A percentile compares a stretch with the other conserved stretches of the same genome.
Evolutionary conservation across 371 early-diverging fungal species (phyloP).

Genomic region (Syncephalis plumigaleata): DNA sequence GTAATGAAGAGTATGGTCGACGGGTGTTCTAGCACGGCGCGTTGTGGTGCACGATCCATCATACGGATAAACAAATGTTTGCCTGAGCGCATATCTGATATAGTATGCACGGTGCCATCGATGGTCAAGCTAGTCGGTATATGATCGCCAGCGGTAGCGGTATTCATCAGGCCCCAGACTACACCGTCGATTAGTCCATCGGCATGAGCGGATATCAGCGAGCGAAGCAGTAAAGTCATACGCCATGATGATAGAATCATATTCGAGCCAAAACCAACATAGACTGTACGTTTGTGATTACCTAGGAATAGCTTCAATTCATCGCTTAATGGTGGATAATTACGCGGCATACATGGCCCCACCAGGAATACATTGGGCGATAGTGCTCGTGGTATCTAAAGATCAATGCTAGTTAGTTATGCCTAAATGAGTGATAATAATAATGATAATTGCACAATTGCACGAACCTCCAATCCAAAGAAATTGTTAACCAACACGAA

Average conservation of each 20-base stretch:
- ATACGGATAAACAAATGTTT: slow-evolving; percentile 1
- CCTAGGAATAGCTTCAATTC: background rate
- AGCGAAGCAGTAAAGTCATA: background rate
- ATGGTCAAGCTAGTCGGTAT: too few species aligned
- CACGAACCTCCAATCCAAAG: too few species aligned
- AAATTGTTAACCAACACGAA: too few species aligned
- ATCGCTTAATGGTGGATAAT: background rate
- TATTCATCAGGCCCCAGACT: slow-evolving; percentile 2
- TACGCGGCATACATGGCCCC: background rate
- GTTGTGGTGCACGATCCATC: background rate
- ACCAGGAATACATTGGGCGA: background rate
- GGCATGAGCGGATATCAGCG: background rate
- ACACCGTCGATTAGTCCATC: slow-evolving; percentile 1
- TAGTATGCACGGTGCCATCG: background rate
- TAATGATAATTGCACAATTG: too few species aligned
- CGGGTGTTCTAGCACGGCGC: slow-evolving; percentile 2
- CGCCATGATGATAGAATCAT: background rate
- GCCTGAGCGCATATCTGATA: background rate
- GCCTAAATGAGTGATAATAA: too few species aligned
- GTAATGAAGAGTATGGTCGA: slow-evolving; percentile 2
- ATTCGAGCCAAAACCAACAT: background rate
- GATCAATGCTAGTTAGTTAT: too few species aligned
- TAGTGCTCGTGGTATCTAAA: background rate
- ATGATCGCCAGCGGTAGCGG: too few species aligned
- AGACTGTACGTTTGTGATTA: background rate